Conservation (phyloP, 805 yeast genomes). For the Cephaloascus fragrans region DNA sequence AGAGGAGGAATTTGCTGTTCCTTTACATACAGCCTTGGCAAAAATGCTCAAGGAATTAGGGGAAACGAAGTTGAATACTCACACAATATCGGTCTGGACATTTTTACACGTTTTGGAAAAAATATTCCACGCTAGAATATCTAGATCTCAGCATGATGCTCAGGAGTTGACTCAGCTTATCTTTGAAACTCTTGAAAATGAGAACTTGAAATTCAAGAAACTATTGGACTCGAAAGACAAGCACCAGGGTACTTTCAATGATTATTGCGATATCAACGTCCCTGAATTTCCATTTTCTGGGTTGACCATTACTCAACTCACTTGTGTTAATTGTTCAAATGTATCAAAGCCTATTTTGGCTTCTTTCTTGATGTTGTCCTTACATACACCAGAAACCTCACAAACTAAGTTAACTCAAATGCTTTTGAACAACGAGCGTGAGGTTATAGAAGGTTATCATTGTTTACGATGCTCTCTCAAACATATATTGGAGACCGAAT, state of each 20-base stretch:
- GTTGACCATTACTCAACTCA: conserved; percentile 50
- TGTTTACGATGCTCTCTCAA: conserved; percentile 62
- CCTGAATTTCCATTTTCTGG: conserved; percentile 76
- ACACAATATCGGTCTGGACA: conserved; percentile 68
- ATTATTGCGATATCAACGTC: conserved; percentile 11
- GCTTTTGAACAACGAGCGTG: conserved; percentile 47
- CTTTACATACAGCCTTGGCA: conserved; percentile 50
- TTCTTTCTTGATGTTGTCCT: conserved; percentile 62
- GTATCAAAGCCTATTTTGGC: conserved; percentile 48
- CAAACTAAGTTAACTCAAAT: conserved; percentile 42
- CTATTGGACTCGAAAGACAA: conserved; percentile 10
- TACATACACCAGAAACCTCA: conserved; percentile 56
- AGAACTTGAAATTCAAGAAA: conserved; percentile 34
- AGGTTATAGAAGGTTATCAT: conserved; percentile 69
- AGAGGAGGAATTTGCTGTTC: conserved; percentile 16
- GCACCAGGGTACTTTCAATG: conserved; percentile 4
- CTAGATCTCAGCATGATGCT: conserved; percentile 87
- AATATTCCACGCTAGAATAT: conserved; percentile 63
- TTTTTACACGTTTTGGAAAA: conserved; percentile 63
- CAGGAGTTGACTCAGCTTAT: conserved; percentile 83
- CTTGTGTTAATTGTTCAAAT: conserved; percentile 58
- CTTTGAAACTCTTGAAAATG: conserved; percentile 68
- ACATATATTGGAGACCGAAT: conserved; percentile 23
- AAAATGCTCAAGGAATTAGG: conserved; percentile 47
- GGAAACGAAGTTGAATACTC: conserved; percentile 42